Base-by-base conservation (phyloP, 2,329 filamentous ascomycete species). In the Claviceps africana region DNA sequence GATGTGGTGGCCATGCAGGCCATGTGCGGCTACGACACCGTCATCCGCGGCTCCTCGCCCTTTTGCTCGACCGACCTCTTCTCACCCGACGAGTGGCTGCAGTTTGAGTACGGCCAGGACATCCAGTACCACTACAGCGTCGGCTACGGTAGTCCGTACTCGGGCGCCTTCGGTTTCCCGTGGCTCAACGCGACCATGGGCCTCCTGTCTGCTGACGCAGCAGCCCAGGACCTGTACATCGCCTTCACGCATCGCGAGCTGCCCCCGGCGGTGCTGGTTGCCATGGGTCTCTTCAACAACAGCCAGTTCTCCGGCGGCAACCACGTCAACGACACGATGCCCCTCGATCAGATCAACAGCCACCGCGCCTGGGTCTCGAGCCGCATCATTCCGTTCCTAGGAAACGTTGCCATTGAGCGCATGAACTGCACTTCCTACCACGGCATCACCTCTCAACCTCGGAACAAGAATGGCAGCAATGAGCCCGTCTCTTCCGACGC, bases 221-320 rank as follows among this genome's bases (percentile, higher is more conserved):
- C 65, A 6, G 61, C 60, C 13, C 74, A 85, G 59, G 79, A 85
- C 52, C 70, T 86, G 8, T 83, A 81, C 60, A 71, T 85, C 42
- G 81, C 78, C 50, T 86, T 86, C 67, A 85, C 82, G 0, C 82
- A 86, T 62, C 77, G 82, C 21, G 82, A 86, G 62, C 67, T 86
- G 2, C 82, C 82, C 1, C 82, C 83, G 1, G 81, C 79, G 54
- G 79, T 85, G 1, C 67, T 81, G 1, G 82, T 85, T 1, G 81
- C 82, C 0, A 73, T 86, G 65, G 82, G 82, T 0, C 70, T 86
- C 4, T 86, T 85, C 71, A 85, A 85, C 69, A 84, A 84, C 65
- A 81, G 78, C 3, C 73, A 70, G 0, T 76, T 75, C 54, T 75
- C 74, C 10, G 68, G 70, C 0, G 72, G 74, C 52, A 64, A 74